Conservation (phyloP, 1,284 basidiomycete genomes). For the Lentinula novae-zelandiae region DNA sequence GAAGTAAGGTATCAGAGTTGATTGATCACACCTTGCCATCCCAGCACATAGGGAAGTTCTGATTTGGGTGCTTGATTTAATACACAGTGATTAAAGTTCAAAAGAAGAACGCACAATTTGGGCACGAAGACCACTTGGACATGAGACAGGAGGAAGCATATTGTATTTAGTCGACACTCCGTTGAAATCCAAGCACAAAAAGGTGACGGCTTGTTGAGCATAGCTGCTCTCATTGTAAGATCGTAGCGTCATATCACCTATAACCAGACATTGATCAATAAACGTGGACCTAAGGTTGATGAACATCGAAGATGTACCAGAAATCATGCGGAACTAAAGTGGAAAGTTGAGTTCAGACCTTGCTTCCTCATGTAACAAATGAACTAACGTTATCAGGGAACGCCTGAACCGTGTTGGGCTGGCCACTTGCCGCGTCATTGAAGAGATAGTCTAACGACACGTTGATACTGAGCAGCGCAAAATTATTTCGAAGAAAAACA, state of each 20-base stretch:
- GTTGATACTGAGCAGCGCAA: background rate
- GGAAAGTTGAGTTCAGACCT: background rate
- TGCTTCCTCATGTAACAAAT: background rate
- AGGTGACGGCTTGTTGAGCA: conserved; percentile 38
- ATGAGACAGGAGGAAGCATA: conserved; percentile 25
- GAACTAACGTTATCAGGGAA: conserved; percentile 25
- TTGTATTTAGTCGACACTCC: conserved; percentile 21
- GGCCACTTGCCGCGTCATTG: conserved; percentile 15
- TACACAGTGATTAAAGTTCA: background rate
- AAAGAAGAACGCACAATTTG: conserved; percentile 30
- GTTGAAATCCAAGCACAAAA: conserved; percentile 37
- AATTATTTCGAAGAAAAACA: background rate
- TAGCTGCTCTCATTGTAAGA: conserved; percentile 31
- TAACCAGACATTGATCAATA: background rate
- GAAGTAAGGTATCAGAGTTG: background rate
- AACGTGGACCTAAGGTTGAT: background rate
- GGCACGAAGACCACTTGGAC: conserved; percentile 36
- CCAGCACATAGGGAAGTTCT: conserved; percentile 42
- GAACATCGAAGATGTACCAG: conserved; percentile 20
- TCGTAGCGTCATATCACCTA: conserved; percentile 30
- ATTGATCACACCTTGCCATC: conserved; percentile 25
- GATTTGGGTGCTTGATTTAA: background rate
- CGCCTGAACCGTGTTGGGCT: conserved; percentile 21
- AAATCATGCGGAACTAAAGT: conserved; percentile 33
- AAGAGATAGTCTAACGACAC: conserved; percentile 22